Conservation (phyloP, 768 basidiomycete species). For the Phylloporus sp. region DNA sequence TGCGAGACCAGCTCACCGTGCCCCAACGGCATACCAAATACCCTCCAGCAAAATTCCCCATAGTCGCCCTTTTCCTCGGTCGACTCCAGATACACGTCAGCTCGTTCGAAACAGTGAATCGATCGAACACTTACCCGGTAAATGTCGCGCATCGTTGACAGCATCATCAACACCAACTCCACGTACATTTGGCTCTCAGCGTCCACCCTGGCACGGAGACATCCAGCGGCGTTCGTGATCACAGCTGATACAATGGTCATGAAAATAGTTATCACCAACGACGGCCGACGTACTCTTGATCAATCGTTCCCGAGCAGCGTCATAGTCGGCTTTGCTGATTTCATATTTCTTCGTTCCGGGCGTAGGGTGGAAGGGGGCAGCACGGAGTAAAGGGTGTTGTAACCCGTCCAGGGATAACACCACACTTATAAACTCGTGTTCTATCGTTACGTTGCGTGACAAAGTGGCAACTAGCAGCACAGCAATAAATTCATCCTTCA, state of each 20-base stretch:
- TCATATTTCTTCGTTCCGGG: slow-evolving; percentile 23
- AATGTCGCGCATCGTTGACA: slow-evolving; percentile 49
- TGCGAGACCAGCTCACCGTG: slow-evolving; percentile 32
- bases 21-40: slow-evolving; percentile 26
- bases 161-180: slow-evolving; percentile 40
- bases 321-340: slow-evolving; percentile 30
- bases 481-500: slow-evolving; percentile 47
- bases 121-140: slow-evolving; percentile 34
- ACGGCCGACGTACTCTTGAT: slow-evolving; percentile 33
- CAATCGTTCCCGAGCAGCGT: slow-evolving; percentile 33
- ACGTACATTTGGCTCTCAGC: slow-evolving; percentile 37
- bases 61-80: slow-evolving; percentile 28
- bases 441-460: slow-evolving; percentile 43
- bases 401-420: slow-evolving; percentile 56
- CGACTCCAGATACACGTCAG: slow-evolving; percentile 13
- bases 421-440: slow-evolving; percentile 52
- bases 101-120: background rate
- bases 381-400: slow-evolving; percentile 47
- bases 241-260: slow-evolving; percentile 36
- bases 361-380: slow-evolving; percentile 27
- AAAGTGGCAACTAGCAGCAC: slow-evolving; percentile 51
- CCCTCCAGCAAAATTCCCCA: slow-evolving; percentile 31
- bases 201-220: slow-evolving; percentile 31
- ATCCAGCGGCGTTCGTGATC: slow-evolving; percentile 38
- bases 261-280: slow-evolving; percentile 5